Conservation (phyloP, 2,329 filamentous ascomycete species). For the Aureobasidium sp. region DNA sequence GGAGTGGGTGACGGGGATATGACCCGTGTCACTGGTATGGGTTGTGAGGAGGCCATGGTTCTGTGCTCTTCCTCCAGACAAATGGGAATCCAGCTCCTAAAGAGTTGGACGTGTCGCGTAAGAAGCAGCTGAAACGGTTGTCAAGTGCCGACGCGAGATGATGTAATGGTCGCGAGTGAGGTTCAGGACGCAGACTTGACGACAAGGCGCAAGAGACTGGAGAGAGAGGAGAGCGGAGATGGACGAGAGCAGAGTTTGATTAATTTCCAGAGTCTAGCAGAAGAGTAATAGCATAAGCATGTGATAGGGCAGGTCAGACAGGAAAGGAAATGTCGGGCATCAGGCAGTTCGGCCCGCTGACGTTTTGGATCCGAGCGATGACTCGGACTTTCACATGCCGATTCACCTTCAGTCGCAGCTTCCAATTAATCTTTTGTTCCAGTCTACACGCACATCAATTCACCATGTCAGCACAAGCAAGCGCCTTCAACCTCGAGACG, state of each 20-base stretch:
- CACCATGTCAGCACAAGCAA: background rate
- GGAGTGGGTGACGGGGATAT: constrained; percentile 80
- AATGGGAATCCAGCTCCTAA: background rate
- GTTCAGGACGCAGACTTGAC: no score
- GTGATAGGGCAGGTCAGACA: background rate
- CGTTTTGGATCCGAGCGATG: background rate
- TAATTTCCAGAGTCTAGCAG: background rate
- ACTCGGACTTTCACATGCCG: constrained; percentile 11
- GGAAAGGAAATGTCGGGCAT: background rate
- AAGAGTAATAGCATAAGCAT: background rate
- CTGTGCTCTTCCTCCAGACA: constrained; percentile 19
- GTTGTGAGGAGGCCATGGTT: constrained; percentile 37
- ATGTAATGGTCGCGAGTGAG: background rate
- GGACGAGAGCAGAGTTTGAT: background rate
- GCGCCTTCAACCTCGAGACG: constrained; percentile 39
- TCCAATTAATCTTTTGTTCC: background rate
- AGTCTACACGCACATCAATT: background rate
- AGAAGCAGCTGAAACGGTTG: background rate
- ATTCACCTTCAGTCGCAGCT: background rate
- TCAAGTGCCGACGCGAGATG: constrained; percentile 1
- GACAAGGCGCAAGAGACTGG: background rate
- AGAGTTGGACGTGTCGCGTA: background rate
- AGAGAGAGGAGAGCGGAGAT: background rate
- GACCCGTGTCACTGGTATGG: constrained; percentile 69
- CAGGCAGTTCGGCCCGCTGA: background rate